Percentiles rank a stretch among this genome's conserved stretches.
Conservation (phyloP, 1,284 basidiomycete species). For the Ganoderma sp. region DNA sequence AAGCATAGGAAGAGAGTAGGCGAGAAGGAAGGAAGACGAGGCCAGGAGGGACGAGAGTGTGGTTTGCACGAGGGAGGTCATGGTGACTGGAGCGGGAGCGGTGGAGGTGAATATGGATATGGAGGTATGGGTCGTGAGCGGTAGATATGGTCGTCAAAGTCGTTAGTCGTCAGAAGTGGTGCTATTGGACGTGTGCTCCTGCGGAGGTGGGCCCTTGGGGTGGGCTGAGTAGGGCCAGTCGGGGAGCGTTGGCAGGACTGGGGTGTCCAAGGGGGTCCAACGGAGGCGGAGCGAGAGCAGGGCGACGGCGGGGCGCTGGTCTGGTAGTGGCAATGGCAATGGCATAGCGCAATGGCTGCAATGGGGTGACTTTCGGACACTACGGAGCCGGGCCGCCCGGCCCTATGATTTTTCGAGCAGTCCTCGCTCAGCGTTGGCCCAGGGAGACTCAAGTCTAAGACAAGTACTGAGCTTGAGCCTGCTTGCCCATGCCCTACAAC, state of each 20-base stretch:
- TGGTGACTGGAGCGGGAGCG: conserved; percentile 19
- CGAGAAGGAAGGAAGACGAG: conserved; percentile 43
- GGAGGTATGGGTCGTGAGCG: conserved; percentile 15
- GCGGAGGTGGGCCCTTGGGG: not conserved
- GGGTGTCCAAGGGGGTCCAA: not conserved
- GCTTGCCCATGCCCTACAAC: conserved; percentile 15
- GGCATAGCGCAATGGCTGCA: too few species aligned
- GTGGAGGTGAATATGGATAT: not conserved
- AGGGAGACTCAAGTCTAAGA: not conserved
- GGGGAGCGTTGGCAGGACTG: not conserved
- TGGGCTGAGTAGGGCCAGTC: not conserved
- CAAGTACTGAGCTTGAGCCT: too few species aligned
- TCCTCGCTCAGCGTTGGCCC: not conserved
- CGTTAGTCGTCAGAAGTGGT: conserved; percentile 5
- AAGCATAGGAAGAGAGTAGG: conserved; percentile 62
- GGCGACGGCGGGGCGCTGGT: too few species aligned
- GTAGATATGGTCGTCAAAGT: conserved; percentile 22
- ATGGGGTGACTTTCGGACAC: too few species aligned
- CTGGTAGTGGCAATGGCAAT: too few species aligned
- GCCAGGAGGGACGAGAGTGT: conserved; percentile 35
- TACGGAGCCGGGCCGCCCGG: too few species aligned
- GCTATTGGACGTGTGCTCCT: not conserved
- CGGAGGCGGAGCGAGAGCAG: too few species aligned
- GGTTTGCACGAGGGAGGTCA: conserved; percentile 27
- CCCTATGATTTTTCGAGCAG: not conserved